phyloP scores from a whole-genome alignment of 805 yeast species.

The Brettanomyces anomalus region DNA sequence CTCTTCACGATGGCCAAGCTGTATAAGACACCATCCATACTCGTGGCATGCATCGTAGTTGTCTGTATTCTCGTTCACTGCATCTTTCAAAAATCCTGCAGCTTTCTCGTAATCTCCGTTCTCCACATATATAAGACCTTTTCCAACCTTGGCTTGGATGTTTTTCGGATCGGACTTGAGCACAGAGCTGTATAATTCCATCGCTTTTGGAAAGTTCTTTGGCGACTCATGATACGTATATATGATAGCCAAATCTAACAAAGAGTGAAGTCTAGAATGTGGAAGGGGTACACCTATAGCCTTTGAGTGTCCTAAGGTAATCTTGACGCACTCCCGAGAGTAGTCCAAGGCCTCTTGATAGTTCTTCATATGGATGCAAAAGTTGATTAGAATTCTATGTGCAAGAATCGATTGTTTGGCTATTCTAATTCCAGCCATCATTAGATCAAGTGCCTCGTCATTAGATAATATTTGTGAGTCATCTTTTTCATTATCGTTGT shows the following conservation, averaged over 20 bases:
- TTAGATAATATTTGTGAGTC: slow-evolving; percentile 14
- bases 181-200: slow-evolving; percentile 59
- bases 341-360: slow-evolving; percentile 53
- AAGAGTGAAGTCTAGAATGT: slow-evolving; percentile 48
- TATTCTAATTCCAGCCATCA: slow-evolving; percentile 30
- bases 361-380: slow-evolving; percentile 50
- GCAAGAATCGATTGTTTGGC: slow-evolving; percentile 43
- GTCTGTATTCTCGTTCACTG: slow-evolving; percentile 38
- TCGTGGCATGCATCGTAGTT: slow-evolving; percentile 58
- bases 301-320: slow-evolving; percentile 39
- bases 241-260: slow-evolving; percentile 60
- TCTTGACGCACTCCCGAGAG: slow-evolving; percentile 51
- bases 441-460: slow-evolving; percentile 30
- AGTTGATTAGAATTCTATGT: slow-evolving; percentile 54
- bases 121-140: slow-evolving; percentile 69
- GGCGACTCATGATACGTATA: slow-evolving; percentile 89
- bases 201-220: slow-evolving; percentile 69
- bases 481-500: background rate
- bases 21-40: slow-evolving; percentile 69
- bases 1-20: slow-evolving; percentile 34
- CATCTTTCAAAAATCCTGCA: slow-evolving; percentile 38
- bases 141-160: slow-evolving; percentile 66
- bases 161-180: slow-evolving; percentile 30
- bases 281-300: slow-evolving; percentile 38
- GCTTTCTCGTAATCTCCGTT: slow-evolving; percentile 53